Evolutionary conservation across 495 filamentous ascomycete genomes (phyloP), one percentile per base, ranked within the genome.

Genomic region (Aspergillus funiculosus): DNA sequence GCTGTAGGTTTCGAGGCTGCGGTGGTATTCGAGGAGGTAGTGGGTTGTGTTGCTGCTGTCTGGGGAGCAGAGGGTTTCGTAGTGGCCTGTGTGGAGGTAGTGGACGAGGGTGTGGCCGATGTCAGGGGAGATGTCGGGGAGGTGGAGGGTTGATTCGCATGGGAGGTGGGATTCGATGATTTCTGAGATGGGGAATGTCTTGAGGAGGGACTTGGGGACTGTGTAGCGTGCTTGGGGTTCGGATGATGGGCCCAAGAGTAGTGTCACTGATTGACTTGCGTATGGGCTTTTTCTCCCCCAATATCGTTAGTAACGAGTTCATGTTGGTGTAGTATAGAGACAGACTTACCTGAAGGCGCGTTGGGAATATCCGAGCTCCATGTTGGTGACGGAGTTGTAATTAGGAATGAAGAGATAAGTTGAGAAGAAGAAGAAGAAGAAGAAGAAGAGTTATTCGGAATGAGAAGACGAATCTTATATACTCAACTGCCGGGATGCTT

Each of bases 91-190:
- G 41, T 46, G 39, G 6, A 51, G 36, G 29, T 51, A 51, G 36
- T 51, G 48, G 20, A 51, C 29, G 36, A 51, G 37, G 14, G 48
- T 51, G 28, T 51, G 48, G 22, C 41, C 38, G 53, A 62, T 34
- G 29, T 61, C 40, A 25, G 53, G 18, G 43, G 47, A 32, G 39
- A 43, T 26, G 18, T 51, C 47, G 18, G 25, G 34, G 6, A 31
- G 39, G 4, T 27, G 18, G 24, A 50, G 17, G 31, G 24, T 36
- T 5, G 42, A 32, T 18, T 45, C 34, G 42, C 15, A 43, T 17
- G 21, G 28, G 86, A 64, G 5, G 86, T 83, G 0, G 85, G 83
- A 4, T 80, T n/a, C 84, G 83, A 6, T 29, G 81, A 86, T 81
- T 82, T 28, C 27, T 10, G 44, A 32, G 6, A 24, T 22, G 5